Conservation (phyloP, 208 protist species). For the Acanthamoeba healyi region DNA sequence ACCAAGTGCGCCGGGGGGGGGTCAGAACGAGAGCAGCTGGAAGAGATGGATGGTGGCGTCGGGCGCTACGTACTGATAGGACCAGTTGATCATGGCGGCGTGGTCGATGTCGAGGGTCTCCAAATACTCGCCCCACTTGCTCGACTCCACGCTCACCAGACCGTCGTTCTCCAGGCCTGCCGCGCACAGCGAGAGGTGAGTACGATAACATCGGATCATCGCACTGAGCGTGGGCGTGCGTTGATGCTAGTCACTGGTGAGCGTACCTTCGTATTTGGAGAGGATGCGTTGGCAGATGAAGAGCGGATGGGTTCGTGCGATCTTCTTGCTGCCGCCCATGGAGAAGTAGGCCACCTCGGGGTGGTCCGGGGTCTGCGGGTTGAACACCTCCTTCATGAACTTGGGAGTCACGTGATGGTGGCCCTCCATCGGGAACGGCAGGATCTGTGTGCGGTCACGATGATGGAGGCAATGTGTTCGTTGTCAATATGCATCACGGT, state of each 20-base stretch:
- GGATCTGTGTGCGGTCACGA: constrained; percentile 27
- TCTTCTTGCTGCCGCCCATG: constrained; percentile 20
- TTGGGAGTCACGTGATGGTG: constrained; percentile 16
- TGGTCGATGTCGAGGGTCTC: constrained; percentile 28
- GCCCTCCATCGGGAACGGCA: constrained; percentile 18
- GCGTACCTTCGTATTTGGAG: not conserved
- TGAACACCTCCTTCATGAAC: constrained; percentile 19
- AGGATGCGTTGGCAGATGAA: constrained; percentile 43
- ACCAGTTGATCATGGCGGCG: constrained; percentile 50
- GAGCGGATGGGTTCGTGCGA: not conserved
- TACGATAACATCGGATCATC: not conserved
- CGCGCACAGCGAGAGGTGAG: not conserved
- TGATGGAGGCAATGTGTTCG: no score
- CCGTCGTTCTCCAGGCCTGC: constrained; percentile 20
- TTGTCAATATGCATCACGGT: no score
- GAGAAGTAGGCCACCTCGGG: constrained; percentile 38
- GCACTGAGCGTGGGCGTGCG: not conserved
- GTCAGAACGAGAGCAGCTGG: not conserved
- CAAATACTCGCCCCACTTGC: constrained; percentile 24
- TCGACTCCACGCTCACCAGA: constrained; percentile 24
- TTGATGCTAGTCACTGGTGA: no score
- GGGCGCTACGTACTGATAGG: not conserved
- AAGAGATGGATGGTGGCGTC: no score
- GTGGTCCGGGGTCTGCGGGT: constrained; percentile 32
- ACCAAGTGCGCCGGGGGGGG: not conserved